Conservation (phyloP, 495 filamentous ascomycete species). For the Aspergillus haitiensis region DNA sequence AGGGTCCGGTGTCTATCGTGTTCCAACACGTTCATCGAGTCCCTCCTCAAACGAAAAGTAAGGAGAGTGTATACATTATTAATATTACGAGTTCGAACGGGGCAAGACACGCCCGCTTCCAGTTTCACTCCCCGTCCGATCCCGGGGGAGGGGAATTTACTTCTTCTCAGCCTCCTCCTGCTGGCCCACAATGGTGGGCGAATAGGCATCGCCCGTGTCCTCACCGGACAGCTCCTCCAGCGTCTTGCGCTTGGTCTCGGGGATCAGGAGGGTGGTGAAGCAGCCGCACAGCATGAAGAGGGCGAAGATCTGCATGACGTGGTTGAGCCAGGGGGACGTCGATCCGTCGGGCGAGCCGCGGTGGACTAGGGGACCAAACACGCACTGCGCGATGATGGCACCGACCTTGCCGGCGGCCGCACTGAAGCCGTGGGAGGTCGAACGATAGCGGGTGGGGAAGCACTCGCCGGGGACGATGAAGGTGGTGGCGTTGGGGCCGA, state of each 20-base stretch:
- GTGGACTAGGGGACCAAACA: slow-evolving; percentile 49
- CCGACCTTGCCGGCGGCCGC: slow-evolving; percentile 82
- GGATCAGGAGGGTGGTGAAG: slow-evolving; percentile 65
- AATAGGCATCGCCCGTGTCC: neutral
- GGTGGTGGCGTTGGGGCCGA: slow-evolving; percentile 81
- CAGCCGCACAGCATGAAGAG: slow-evolving; percentile 76
- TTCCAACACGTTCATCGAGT: too few relatives aligned
- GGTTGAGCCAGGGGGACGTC: slow-evolving; percentile 67
- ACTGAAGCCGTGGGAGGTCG: slow-evolving; percentile 80
- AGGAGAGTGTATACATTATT: too few relatives aligned
- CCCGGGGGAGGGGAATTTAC: neutral
- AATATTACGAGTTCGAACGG: too few relatives aligned
- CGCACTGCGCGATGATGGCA: slow-evolving; percentile 57
- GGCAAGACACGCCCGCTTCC: too few relatives aligned
- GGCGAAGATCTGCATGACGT: slow-evolving; percentile 78
- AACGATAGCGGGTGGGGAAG: slow-evolving; percentile 85
- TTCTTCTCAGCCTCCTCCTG: neutral
- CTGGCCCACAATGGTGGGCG: too few relatives aligned
- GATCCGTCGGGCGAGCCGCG: slow-evolving; percentile 37
- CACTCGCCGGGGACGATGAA: slow-evolving; percentile 89
- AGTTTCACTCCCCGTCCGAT: too few relatives aligned
- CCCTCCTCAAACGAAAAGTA: too few relatives aligned
- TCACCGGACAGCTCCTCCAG: slow-evolving; percentile 58
- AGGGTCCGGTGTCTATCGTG: too few relatives aligned
- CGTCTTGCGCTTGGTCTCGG: slow-evolving; percentile 74